These are phyloP conservation scores for Cercospora canescens DNA, from an alignment of 2,329 filamentous ascomycete genomes.

Conservation along the genomic window DNA sequence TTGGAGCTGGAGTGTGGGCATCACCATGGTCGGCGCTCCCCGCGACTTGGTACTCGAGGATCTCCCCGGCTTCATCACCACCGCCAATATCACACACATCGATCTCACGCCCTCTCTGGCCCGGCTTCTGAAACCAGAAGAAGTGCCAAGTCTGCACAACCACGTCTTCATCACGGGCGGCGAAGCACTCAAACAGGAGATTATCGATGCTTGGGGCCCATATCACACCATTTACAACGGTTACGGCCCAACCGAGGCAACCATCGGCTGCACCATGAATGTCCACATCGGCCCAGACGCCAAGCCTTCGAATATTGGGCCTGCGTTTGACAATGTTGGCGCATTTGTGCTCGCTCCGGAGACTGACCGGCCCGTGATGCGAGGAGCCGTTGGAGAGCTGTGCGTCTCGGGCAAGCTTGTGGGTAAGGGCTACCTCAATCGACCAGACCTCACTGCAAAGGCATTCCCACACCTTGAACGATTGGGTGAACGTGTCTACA, in stretches of 20 bases:
- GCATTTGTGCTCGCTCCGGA: conserved; percentile 73
- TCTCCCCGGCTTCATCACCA: conserved; percentile 69
- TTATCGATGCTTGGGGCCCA: conserved; percentile 81
- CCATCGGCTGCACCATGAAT: conserved; percentile 89
- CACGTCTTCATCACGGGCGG: conserved; percentile 94
- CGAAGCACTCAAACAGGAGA: conserved; percentile 84
- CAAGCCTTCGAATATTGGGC: conserved; percentile 83
- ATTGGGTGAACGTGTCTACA: conserved; percentile 62
- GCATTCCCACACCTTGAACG: conserved; percentile 67
- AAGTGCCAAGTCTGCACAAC: conserved; percentile 74
- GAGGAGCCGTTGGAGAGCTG: conserved; percentile 81
- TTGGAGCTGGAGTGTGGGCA: conserved; percentile 91
- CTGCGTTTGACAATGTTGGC: conserved; percentile 84
- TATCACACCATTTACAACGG: conserved; percentile 85
- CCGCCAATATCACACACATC: conserved; percentile 79
- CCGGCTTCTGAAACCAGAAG: conserved; percentile 72
- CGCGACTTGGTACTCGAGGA: conserved; percentile 85
- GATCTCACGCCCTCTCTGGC: conserved; percentile 89
- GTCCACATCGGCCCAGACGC: conserved; percentile 76
- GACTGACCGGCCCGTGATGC: conserved; percentile 69
- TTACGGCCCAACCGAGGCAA: conserved; percentile 86
- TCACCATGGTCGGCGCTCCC: conserved; percentile 78
- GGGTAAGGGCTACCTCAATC: conserved; percentile 84
- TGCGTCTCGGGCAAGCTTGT: conserved; percentile 86
- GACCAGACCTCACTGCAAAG: conserved; percentile 72